Evolutionary conservation across 306 rosid genomes (phyloP).

Genomic region (Prunus salicina): DNA sequence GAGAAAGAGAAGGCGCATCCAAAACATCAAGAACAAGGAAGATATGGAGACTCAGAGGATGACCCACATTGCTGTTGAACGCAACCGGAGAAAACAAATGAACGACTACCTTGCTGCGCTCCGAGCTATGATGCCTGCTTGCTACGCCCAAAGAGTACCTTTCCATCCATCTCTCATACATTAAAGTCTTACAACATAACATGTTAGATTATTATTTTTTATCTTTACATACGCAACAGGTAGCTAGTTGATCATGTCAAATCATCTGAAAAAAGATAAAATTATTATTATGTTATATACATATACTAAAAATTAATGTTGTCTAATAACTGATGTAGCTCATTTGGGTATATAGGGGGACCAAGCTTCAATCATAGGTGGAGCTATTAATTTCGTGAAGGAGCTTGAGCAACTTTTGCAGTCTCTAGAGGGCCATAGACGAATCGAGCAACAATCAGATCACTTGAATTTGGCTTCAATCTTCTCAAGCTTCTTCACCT

Average conservation of each 20-base stretch:
- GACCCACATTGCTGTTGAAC: conserved; percentile 43
- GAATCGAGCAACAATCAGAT: conserved; percentile 11
- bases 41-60: conserved; percentile 39
- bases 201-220: neutral
- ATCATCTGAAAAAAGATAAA: too few relatives aligned
- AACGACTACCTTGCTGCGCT: conserved; percentile 32
- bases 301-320: neutral
- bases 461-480: neutral
- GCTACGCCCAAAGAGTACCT: conserved; percentile 32
- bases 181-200: neutral
- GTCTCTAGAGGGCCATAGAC: conserved; percentile 24
- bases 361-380: conserved; percentile 47
- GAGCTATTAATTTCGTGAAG: conserved; percentile 43
- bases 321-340: neutral
- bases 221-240: too few relatives aligned
- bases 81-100: conserved; percentile 40
- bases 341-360: conserved; percentile 27
- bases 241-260: too few relatives aligned
- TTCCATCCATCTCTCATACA: neutral
- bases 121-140: conserved; percentile 42
- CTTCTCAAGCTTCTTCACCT: conserved; percentile 30
- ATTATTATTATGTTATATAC: too few relatives aligned
- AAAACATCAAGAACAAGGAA: conserved; percentile 28
- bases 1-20: conserved; percentile 22
- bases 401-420: conserved; percentile 41